Evolutionary conservation across 1,139 yeast species (phyloP), one percentile per base, ranked within the genome.

Genomic region (Wickerhamomyces sp.): DNA sequence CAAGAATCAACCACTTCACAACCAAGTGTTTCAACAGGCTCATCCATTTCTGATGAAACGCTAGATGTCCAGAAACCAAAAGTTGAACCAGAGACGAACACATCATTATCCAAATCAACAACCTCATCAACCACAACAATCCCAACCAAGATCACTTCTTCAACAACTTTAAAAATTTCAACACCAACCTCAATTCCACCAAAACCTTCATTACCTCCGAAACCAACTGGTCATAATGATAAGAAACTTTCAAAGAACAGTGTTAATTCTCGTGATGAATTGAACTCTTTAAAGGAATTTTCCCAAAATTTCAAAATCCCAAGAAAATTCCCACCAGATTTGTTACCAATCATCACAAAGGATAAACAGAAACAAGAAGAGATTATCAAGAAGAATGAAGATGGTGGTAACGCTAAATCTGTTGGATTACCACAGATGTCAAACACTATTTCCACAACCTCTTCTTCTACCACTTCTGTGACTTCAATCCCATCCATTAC

Each of bases 261-360:
- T 18, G 23, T 75, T 48, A 75, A 71, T 54, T 80, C 81, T 10
- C 82, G 79, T 60, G 76, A 79, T 53, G 95, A 78, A 68, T 79
- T 88, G 54, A 83, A 84, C 54, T 87, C 93, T n/a, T 71, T 89
- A 48, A 81, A 79, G 51, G 88, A 86, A 61, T 90, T 90, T 61
- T 81, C 95, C 43, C 90, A 88, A 43, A 85, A 78, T 55, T 87
- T 87, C 65, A 88, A 87, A 65, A 79, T 89, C 29, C 88, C 88
- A 4, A 79, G 80, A 53, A 79, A 80, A 51, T 73, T 83, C 58
- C 96, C 96, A 7, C 66, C 78, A 34, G 96, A 89, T 61, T 72
- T 88, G 59, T 72, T 85, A 51, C 93, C 95, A 6, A 83, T 86
- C 34, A 69, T 85, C 39, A 71, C 91, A 8, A 84, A 84, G 61